phyloP scores from a whole-genome alignment of 1,284 basidiomycete species.

The Cryptococcus floricola region DNA sequence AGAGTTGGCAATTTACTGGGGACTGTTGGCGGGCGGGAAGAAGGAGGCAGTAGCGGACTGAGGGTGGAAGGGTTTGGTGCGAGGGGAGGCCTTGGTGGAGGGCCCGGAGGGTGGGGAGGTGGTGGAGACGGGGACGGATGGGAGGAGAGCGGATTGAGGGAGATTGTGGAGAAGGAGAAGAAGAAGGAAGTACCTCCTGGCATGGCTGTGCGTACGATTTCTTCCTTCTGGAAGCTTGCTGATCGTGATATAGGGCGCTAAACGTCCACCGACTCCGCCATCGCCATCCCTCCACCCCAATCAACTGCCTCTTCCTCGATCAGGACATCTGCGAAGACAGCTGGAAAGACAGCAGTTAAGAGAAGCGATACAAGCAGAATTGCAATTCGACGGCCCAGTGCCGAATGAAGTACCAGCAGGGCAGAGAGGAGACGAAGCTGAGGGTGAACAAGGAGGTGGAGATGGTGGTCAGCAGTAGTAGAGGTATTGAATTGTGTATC shows the following conservation, averaged over 20 bases:
- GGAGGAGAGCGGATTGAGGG: constrained; percentile 34
- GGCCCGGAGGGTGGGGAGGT: constrained; percentile 3
- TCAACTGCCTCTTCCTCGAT: constrained; percentile 25
- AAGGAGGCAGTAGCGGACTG: not conserved
- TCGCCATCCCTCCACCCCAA: constrained; percentile 38
- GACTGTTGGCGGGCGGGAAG: constrained; percentile 13
- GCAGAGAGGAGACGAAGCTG: not conserved
- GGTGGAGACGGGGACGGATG: constrained; percentile 22
- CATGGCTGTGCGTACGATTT: constrained; percentile 34
- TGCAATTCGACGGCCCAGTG: constrained; percentile 45
- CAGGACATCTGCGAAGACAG: constrained; percentile 33
- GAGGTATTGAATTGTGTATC: no score
- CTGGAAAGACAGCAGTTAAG: constrained; percentile 32
- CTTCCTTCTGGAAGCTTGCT: not conserved
- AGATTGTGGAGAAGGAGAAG: constrained; percentile 28
- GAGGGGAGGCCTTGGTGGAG: not conserved
- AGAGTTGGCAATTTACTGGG: constrained; percentile 26
- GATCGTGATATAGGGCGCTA: constrained; percentile 31
- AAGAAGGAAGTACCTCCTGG: constrained; percentile 44
- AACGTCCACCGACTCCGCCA: constrained; percentile 43
- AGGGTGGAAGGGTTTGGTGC: constrained; percentile 1
- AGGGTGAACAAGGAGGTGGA: not conserved
- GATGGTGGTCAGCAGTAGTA: not conserved
- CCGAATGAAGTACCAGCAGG: constrained; percentile 38
- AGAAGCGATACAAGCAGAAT: constrained; percentile 18